Base-by-base conservation (phyloP, 202 grass and related monocot species). In the Dendrocalamus latiflorus region DNA sequence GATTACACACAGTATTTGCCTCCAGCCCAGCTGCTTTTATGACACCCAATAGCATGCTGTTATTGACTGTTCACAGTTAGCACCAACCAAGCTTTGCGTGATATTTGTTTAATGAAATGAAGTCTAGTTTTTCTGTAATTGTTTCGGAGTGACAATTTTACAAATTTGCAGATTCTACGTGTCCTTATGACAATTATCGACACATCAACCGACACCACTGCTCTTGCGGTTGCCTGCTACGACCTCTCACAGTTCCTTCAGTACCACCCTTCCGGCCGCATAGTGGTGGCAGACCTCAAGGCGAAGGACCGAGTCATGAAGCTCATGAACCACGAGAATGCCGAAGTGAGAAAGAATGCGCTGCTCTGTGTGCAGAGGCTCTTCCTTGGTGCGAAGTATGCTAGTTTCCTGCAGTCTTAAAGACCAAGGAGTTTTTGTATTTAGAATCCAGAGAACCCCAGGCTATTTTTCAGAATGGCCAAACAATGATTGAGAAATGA, bases 241-340 rank as follows among this genome's bases (percentile, higher is more conserved):
- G 96, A 98, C 47, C 76, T 98, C 21, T 98, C 96, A 22, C 96
- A 98, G 58, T 98, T 98, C 81, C 90, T 95, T 79, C 93, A 98
- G 78, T 95, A 95, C 78, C 96, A 98, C n/a, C 89, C 96, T 73
- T 88, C 82, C 22, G 96, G 96, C 13, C 83, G 89, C 62, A 80
- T 98, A 24, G 88, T 93, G 53, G 89, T 83, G 36, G 84, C 87
- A 25, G 85, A 98, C 75, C 83, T 98, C 58, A 95, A 98, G 85
- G 89, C 91, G 0, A 98, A 98, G 89, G 96, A 95, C 53, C 76
- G 87, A 72, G 96, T 92, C 13, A 98, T 98, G 93, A 98, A 93
- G 83, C 93, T 95, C 74, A 95, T 95, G 96, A 86, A 86, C 83
- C 91, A 98, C 5, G 93, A 95, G 25, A 95, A 95, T 50, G 44